Conservation (phyloP, 805 yeast species). For the Cyberlindnera euphorbiae region DNA sequence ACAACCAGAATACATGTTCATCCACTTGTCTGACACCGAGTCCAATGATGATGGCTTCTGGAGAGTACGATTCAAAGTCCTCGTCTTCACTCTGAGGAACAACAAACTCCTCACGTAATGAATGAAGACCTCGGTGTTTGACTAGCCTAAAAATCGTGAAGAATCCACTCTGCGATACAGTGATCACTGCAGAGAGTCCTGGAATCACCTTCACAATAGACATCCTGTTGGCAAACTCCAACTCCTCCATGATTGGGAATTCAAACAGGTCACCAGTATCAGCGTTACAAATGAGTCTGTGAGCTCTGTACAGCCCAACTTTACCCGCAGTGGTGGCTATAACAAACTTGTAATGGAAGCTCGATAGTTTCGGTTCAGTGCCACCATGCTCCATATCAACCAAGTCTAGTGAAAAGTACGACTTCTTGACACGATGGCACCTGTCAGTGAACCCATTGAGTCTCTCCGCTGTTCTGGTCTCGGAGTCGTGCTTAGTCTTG, state of each 20-base stretch:
- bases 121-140: constrained; percentile 35
- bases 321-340: constrained; percentile 41
- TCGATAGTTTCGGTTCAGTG: no score
- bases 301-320: constrained; percentile 41
- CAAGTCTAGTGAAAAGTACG: no score
- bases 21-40: constrained; percentile 4
- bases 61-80: background rate
- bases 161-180: constrained; percentile 41
- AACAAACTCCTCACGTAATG: constrained; percentile 36
- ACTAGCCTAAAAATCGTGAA: constrained; percentile 39
- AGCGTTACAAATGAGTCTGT: constrained; percentile 43
- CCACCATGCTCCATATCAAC: no score
- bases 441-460: constrained; percentile 25
- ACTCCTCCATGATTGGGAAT: constrained; percentile 19
- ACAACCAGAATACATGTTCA: constrained; percentile 2
- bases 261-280: constrained; percentile 41
- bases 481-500: constrained; percentile 17
- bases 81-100: background rate
- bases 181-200: constrained; percentile 35
- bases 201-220: constrained; percentile 33
- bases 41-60: constrained; percentile 1
- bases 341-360: constrained; percentile 29
- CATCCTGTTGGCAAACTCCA: constrained; percentile 22
- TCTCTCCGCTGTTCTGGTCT: background rate
- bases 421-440: constrained; percentile 16